Evolutionary conservation across 1,284 basidiomycete genomes (phyloP).

Genomic region (Ceratobasidium sp.): DNA sequence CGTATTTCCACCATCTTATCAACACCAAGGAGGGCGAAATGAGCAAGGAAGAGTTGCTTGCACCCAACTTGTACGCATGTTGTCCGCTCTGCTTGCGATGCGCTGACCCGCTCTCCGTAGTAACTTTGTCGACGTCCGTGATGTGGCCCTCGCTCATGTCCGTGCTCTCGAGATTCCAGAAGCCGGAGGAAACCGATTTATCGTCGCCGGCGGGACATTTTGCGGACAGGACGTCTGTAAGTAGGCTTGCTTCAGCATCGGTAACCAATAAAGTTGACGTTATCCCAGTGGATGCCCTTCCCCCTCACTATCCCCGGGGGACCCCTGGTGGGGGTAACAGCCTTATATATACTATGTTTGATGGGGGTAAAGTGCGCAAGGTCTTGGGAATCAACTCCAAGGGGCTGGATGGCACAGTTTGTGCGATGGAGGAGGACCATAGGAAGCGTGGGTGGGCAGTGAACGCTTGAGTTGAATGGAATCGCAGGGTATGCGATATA

Average conservation of each 20-base stretch:
- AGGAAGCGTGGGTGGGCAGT: slow-evolving; percentile 50
- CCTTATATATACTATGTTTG: slow-evolving; percentile 48
- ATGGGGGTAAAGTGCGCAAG: slow-evolving; percentile 52
- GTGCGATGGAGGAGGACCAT: slow-evolving; percentile 54
- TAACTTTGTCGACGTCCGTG: too few relatives aligned
- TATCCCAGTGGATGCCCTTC: slow-evolving; percentile 12
- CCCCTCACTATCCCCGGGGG: too few relatives aligned
- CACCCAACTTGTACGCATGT: slow-evolving; percentile 7
- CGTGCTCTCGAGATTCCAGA: slow-evolving; percentile 50
- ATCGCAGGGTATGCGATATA: slow-evolving; percentile 2
- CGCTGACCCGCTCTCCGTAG: background rate
- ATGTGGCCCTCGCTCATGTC: slow-evolving; percentile 61
- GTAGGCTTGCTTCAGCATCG: background rate
- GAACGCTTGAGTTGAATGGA: slow-evolving; percentile 13
- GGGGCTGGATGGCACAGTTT: slow-evolving; percentile 53
- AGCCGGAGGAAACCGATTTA: slow-evolving; percentile 40
- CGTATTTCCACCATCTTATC: slow-evolving; percentile 17
- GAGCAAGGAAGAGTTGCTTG: background rate
- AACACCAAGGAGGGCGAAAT: slow-evolving; percentile 20
- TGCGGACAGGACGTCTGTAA: slow-evolving; percentile 29
- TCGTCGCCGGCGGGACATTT: slow-evolving; percentile 30
- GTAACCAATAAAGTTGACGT: background rate
- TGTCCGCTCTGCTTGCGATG: background rate
- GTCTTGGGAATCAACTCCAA: slow-evolving; percentile 58
- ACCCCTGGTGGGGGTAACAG: slow-evolving; percentile 51